Percentiles rank a stretch among this genome's conserved stretches.
Evolutionary conservation across 169 alveolate genomes (phyloP).

Genomic region (Miamiensis avidus): DNA sequence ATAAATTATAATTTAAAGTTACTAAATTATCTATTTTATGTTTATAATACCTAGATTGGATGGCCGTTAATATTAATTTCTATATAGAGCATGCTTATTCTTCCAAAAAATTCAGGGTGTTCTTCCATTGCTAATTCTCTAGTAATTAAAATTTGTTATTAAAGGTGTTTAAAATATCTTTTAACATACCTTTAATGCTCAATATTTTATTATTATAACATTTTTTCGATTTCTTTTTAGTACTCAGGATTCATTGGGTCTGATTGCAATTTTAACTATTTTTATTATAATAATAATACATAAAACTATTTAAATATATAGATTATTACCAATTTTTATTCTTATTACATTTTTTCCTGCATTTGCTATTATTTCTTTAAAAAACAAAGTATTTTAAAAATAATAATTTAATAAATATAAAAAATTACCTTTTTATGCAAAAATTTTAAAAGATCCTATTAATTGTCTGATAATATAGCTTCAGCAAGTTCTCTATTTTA

Average conservation of each 20-base stretch:
- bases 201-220: slow-evolving; percentile 81
- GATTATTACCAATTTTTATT: slow-evolving; percentile 2
- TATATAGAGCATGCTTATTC: slow-evolving; percentile 92
- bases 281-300: neutral
- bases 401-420: neutral
- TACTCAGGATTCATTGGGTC: slow-evolving; percentile 90
- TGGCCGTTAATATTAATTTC: slow-evolving; percentile 89
- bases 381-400: neutral
- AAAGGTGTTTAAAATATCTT: slow-evolving; percentile 72
- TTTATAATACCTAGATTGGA: slow-evolving; percentile 45
- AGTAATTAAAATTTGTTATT: neutral
- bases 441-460: neutral
- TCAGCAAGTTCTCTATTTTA: neutral
- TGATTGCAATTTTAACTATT: slow-evolving; percentile 31
- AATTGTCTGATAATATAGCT: neutral
- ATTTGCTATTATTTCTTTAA: neutral
- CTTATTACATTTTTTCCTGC: neutral
- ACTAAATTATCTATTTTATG: no score
- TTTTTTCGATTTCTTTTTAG: slow-evolving; percentile 87
- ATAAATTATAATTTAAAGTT: no score
- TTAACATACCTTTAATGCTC: slow-evolving; percentile 83
- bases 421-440: neutral
- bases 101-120: slow-evolving; percentile 79
- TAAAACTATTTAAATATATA: neutral
- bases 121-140: slow-evolving; percentile 46